These are phyloP conservation scores for Fusarium sp. DNA, from an alignment of 2,329 filamentous ascomycete species.

Conservation along the genomic window DNA sequence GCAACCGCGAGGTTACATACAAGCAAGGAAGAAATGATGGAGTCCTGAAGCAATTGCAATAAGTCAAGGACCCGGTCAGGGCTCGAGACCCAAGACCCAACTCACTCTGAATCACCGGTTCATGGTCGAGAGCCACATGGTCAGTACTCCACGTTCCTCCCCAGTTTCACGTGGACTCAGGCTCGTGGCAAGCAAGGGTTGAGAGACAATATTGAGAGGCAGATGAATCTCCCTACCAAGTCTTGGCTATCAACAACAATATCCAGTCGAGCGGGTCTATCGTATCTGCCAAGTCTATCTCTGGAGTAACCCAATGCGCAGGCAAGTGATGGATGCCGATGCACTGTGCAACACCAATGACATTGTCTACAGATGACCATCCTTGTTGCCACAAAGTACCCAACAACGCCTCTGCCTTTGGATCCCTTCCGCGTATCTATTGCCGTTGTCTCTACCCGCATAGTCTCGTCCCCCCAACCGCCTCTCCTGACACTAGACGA, in stretches of 20 bases:
- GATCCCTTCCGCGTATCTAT: background rate
- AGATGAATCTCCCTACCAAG: conserved; percentile 1
- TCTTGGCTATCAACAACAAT: background rate
- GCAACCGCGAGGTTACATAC: conserved; percentile 23
- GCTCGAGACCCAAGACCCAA: conserved; percentile 10
- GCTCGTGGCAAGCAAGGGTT: conserved; percentile 25
- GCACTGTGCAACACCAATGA: background rate
- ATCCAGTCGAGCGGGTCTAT: background rate
- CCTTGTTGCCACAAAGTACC: background rate
- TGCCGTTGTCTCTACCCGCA: background rate
- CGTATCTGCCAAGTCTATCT: conserved; percentile 3
- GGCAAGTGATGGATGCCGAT: conserved; percentile 16
- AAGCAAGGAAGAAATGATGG: conserved; percentile 24
- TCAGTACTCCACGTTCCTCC: conserved; percentile 36
- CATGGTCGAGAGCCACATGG: conserved; percentile 23
- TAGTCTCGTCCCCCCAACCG: background rate
- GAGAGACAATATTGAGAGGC: conserved; percentile 19
- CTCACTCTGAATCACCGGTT: conserved; percentile 25
- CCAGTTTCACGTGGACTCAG: conserved; percentile 32
- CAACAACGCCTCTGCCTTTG: background rate
- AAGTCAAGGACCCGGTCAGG: background rate
- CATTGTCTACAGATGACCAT: background rate
- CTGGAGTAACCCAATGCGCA: conserved; percentile 4
- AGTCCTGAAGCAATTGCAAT: conserved; percentile 1
- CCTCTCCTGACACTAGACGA: background rate